phyloP scores from a whole-genome alignment of 768 basidiomycete genomes.

The Podaxis sp. region DNA sequence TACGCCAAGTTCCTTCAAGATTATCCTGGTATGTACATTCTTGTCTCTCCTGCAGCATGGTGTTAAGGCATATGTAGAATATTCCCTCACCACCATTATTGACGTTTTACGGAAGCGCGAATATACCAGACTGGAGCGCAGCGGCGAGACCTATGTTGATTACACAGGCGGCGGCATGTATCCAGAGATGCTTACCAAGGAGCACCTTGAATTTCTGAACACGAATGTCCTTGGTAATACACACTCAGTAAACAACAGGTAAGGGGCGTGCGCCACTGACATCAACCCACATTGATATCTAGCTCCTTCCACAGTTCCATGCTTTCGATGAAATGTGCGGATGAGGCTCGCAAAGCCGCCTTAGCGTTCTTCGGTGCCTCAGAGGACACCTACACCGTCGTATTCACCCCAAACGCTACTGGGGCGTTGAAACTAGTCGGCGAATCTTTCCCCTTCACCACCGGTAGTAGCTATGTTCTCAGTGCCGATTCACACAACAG shows the following conservation, averaged over 20 bases:
- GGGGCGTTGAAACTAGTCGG: slow-evolving; percentile 81
- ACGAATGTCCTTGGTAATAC: slow-evolving; percentile 76
- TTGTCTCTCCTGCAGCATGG: neutral
- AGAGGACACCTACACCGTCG: slow-evolving; percentile 68
- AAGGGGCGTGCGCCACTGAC: slow-evolving; percentile 32
- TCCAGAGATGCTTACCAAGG: slow-evolving; percentile 72
- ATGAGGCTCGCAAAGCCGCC: slow-evolving; percentile 71
- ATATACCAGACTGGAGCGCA: slow-evolving; percentile 55
- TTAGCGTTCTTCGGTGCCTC: slow-evolving; percentile 78
- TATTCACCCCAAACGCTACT: slow-evolving; percentile 81
- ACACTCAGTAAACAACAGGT: slow-evolving; percentile 83
- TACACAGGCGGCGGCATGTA: slow-evolving; percentile 86
- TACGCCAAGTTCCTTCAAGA: slow-evolving; percentile 50
- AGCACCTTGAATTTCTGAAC: slow-evolving; percentile 69
- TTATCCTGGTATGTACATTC: slow-evolving; percentile 30
- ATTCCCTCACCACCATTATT: slow-evolving; percentile 66
- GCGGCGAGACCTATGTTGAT: slow-evolving; percentile 78
- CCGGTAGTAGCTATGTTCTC: slow-evolving; percentile 62
- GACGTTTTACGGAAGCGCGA: slow-evolving; percentile 67
- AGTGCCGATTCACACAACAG: slow-evolving; percentile 85
- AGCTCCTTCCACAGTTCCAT: slow-evolving; percentile 50
- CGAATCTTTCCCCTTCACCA: slow-evolving; percentile 72
- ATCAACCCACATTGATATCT: neutral
- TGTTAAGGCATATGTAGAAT: slow-evolving; percentile 36
- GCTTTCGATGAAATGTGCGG: slow-evolving; percentile 62